Percentiles rank a stretch among this genome's conserved stretches.
Conservation (phyloP, 2,329 filamentous ascomycete genomes). For the Gaeumannomyces sp. region DNA sequence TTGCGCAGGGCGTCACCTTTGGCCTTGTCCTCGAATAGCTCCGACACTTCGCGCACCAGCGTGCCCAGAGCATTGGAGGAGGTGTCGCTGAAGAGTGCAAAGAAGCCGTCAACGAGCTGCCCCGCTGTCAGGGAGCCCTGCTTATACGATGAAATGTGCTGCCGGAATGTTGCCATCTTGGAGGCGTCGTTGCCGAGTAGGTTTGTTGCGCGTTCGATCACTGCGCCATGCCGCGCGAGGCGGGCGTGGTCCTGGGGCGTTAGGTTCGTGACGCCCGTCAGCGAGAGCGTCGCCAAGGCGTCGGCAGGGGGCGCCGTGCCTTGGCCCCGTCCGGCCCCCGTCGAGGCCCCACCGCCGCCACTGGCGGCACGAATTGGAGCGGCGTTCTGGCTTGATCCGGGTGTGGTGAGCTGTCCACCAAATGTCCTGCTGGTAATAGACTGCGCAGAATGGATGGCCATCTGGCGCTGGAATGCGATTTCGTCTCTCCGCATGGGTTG, state of each 20-base stretch:
- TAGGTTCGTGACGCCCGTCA: constrained; percentile 45
- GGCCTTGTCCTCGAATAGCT: constrained; percentile 77
- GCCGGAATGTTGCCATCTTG: constrained; percentile 74
- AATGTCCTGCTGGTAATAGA: constrained; percentile 75
- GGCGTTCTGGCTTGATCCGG: constrained; percentile 27
- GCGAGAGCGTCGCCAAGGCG: constrained; percentile 44
- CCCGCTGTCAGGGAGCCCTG: constrained; percentile 62
- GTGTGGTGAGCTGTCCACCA: constrained; percentile 70
- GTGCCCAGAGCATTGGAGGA: constrained; percentile 78
- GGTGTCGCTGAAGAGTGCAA: constrained; percentile 73
- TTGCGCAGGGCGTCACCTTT: constrained; percentile 71
- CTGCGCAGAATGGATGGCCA: constrained; percentile 85
- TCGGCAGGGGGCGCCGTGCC: constrained; percentile 18
- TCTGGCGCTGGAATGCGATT: constrained; percentile 82
- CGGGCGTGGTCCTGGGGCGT: constrained; percentile 77
- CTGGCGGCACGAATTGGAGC: constrained; percentile 11
- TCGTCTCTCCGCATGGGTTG: constrained; percentile 81
- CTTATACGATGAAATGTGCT: constrained; percentile 72
- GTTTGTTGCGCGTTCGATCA: constrained; percentile 77
- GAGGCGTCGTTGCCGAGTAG: constrained; percentile 70
- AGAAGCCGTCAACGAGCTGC: constrained; percentile 80
- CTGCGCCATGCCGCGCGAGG: constrained; percentile 70
- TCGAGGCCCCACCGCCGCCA: constrained; percentile 1
- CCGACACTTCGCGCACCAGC: constrained; percentile 82
- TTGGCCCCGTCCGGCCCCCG: constrained; percentile 3